phyloP scores from a whole-genome alignment of 164 flowering plant genomes.

The Stephania japonica region DNA sequence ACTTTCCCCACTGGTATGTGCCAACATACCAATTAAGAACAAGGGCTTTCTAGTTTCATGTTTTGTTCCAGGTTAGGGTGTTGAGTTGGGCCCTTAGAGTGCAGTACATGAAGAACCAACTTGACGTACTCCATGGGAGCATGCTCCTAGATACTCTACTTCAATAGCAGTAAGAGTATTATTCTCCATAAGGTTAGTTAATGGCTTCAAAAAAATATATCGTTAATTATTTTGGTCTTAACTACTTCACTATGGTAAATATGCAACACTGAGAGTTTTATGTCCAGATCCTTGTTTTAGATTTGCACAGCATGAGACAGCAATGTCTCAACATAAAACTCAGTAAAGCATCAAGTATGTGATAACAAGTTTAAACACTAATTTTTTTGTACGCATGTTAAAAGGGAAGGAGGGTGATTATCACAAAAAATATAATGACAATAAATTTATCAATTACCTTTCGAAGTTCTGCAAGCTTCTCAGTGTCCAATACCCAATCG shows the following conservation, averaged over 20 bases:
- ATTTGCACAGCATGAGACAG: not conserved
- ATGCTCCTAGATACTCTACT: not conserved
- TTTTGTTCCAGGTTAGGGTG: too few relatives aligned
- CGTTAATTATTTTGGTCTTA: not conserved
- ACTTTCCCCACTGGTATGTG: too few relatives aligned
- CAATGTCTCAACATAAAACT: not conserved
- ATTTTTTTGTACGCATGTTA: not conserved
- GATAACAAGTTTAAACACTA: not conserved
- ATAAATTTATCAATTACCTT: slow-evolving; percentile 41
- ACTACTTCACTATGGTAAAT: not conserved
- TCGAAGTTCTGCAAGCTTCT: slow-evolving; percentile 62
- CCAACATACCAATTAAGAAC: too few relatives aligned
- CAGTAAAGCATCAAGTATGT: not conserved
- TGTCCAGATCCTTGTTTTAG: not conserved
- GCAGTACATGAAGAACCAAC: not conserved
- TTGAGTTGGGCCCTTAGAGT: too few relatives aligned
- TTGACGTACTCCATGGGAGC: not conserved
- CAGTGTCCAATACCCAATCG: slow-evolving; percentile 74
- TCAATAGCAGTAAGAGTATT: too few relatives aligned
- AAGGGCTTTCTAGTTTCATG: too few relatives aligned
- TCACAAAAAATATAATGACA: not conserved
- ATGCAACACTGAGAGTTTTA: not conserved
- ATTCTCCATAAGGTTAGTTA: too few relatives aligned
- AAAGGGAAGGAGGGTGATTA: not conserved
- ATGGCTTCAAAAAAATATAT: too few relatives aligned